These are phyloP conservation scores for Fimicolochytrium jonesii DNA, from an alignment of 192 early-diverging fungal genomes.

Conservation along the genomic window DNA sequence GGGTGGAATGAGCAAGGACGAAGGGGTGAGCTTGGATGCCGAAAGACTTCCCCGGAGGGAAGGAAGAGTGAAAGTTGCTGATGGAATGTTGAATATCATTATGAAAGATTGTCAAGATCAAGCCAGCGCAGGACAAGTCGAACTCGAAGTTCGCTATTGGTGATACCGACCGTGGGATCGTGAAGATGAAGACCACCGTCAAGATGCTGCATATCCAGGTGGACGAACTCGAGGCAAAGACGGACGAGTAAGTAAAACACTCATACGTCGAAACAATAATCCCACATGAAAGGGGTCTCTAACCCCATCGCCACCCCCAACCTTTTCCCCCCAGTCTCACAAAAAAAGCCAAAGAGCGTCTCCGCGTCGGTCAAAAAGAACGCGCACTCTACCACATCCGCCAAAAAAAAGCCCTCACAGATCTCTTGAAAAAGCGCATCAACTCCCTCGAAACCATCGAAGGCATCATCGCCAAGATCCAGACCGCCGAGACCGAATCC, in stretches of 20 bases:
- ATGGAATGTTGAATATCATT: not conserved
- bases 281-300: not conserved
- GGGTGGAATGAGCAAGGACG: not conserved
- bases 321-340: slow-evolving; percentile 29
- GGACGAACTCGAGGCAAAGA: slow-evolving; percentile 51
- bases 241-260: slow-evolving; percentile 48
- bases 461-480: slow-evolving; percentile 57
- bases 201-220: slow-evolving; percentile 51
- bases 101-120: slow-evolving; percentile 23
- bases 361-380: slow-evolving; percentile 42
- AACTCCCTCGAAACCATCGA: slow-evolving; percentile 56
- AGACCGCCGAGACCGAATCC: slow-evolving; percentile 55
- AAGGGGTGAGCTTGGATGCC: not conserved
- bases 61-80: no score
- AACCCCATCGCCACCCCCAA: slow-evolving; percentile 10
- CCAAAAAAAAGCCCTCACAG: slow-evolving; percentile 48
- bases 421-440: slow-evolving; percentile 54
- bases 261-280: no score
- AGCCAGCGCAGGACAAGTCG: not conserved
- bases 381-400: slow-evolving; percentile 54
- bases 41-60: no score
- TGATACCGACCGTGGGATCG: slow-evolving; percentile 52
- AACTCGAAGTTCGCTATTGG: slow-evolving; percentile 32
- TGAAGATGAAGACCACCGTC: slow-evolving; percentile 50
- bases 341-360: slow-evolving; percentile 33